A percentile compares a stretch with the other conserved stretches of the same genome.
Conservation (phyloP, 345 rosid species). For the Pistacia atlantica region DNA sequence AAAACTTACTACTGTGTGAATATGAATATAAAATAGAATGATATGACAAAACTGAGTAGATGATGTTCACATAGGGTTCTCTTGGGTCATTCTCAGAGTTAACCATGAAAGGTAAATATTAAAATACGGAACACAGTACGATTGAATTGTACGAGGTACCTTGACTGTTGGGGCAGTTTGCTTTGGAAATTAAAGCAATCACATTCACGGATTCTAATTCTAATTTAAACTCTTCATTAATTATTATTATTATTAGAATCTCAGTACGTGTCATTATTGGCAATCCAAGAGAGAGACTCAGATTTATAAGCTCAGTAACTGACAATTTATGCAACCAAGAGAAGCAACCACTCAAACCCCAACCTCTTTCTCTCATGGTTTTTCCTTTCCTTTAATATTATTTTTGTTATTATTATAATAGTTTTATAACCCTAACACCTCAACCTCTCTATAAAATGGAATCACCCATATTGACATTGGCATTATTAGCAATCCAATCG, state of each 20-base stretch:
- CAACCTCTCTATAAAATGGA: conserved; percentile 8
- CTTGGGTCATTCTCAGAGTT: neutral
- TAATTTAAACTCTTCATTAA: no score
- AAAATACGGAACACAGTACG: neutral
- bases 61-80: conserved; percentile 6
- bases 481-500: neutral
- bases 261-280: neutral
- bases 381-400: neutral
- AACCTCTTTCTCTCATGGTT: no score
- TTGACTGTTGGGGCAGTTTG: conserved; percentile 16
- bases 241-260: neutral
- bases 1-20: no score
- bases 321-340: neutral
- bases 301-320: neutral
- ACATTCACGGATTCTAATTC: neutral
- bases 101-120: no score
- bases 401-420: neutral
- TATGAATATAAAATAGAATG: no score
- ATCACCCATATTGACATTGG: neutral
- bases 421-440: neutral
- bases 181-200: neutral
- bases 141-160: conserved; percentile 28
- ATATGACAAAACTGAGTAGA: no score
- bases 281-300: neutral
- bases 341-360: neutral